Percentiles rank a stretch among this genome's conserved stretches.
These are phyloP conservation scores for Ustilago cynodontis DNA, from an alignment of 1,284 basidiomycete genomes.

Conservation along the genomic window DNA sequence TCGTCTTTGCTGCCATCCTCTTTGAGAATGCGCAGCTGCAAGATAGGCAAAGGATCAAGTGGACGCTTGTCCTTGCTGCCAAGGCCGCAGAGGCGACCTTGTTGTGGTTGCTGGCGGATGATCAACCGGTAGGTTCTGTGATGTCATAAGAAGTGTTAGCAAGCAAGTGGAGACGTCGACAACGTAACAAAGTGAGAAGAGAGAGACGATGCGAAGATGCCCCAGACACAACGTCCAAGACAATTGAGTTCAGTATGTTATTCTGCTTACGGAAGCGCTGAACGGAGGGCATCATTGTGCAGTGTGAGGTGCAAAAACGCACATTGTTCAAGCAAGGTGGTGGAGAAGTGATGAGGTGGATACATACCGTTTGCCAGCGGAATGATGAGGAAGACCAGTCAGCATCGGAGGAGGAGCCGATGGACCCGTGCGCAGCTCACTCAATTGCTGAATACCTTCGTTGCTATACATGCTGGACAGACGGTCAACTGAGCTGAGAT, in stretches of 20 bases:
- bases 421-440: slow-evolving; percentile 16
- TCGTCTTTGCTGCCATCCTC: slow-evolving; percentile 42
- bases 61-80: slow-evolving; percentile 58
- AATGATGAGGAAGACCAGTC: slow-evolving; percentile 33
- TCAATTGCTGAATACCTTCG: slow-evolving; percentile 6
- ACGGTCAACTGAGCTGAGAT: neutral
- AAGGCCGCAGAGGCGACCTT: slow-evolving; percentile 52
- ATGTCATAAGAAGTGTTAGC: neutral
- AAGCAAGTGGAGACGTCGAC: neutral
- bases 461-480: neutral
- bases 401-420: slow-evolving; percentile 33
- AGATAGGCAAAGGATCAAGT: slow-evolving; percentile 56
- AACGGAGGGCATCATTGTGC: neutral
- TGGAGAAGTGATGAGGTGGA: too few relatives aligned
- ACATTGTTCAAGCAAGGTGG: neutral
- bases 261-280: neutral
- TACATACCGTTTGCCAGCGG: slow-evolving; percentile 24
- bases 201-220: neutral
- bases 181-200: neutral
- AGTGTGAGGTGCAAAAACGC: neutral
- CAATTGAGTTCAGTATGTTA: neutral
- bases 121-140: slow-evolving; percentile 43
- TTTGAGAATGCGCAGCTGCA: slow-evolving; percentile 47
- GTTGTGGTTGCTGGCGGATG: slow-evolving; percentile 53
- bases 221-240: neutral